These are phyloP conservation scores for Arthroderma sp. DNA, from an alignment of 2,329 filamentous ascomycete genomes.

Conservation along the genomic window DNA sequence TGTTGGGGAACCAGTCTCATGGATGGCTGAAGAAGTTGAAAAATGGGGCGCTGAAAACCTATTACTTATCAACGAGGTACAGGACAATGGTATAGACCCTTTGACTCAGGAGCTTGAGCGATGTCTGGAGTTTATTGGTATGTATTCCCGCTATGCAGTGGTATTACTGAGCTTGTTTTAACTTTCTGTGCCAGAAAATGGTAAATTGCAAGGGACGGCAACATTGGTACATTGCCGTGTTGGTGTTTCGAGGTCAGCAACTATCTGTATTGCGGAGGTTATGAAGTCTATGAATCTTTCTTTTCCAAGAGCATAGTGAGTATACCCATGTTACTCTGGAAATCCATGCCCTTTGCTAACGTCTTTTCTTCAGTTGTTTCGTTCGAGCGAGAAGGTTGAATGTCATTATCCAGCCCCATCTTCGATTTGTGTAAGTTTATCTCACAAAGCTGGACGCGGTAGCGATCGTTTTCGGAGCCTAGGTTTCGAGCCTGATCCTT, in stretches of 20 bases:
- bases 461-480: neutral
- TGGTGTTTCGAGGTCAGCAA: conserved; percentile 87
- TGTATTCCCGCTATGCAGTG: conserved; percentile 26
- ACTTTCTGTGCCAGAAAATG: conserved; percentile 49
- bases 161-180: neutral
- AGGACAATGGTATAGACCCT: conserved; percentile 94
- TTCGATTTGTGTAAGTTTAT: conserved; percentile 61
- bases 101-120: conserved; percentile 72
- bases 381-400: conserved; percentile 85
- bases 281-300: conserved; percentile 73
- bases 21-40: conserved; percentile 59
- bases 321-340: conserved; percentile 12
- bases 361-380: conserved; percentile 52
- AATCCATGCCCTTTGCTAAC: conserved; percentile 5
- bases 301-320: conserved; percentile 76
- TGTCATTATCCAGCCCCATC: conserved; percentile 94
- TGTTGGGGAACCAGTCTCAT: conserved; percentile 77
- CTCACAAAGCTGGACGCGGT: neutral
- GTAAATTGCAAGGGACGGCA: conserved; percentile 62
- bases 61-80: conserved; percentile 70
- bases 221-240: conserved; percentile 95
- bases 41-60: conserved; percentile 68
- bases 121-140: conserved; percentile 87
- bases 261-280: conserved; percentile 97
- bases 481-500: too few species aligned